Conservation (phyloP, 495 filamentous ascomycete species). For the Oleoguttula mirabilis region DNA sequence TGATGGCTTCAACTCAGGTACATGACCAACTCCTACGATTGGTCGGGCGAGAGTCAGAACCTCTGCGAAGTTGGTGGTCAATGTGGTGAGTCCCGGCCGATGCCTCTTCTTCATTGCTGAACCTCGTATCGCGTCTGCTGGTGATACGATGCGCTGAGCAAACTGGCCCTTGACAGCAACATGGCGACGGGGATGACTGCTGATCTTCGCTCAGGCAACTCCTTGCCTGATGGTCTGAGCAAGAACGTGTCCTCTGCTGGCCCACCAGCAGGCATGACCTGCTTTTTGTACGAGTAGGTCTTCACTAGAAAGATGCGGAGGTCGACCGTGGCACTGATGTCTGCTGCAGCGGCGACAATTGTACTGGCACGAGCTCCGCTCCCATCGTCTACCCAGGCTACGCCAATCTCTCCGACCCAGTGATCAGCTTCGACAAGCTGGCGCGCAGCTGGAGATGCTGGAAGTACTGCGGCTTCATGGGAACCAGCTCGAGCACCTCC, state of each 20-base stretch:
- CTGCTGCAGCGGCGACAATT: neutral
- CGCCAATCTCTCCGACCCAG: slow-evolving; percentile 2
- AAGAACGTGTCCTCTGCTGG: slow-evolving; percentile 14
- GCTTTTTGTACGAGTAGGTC: slow-evolving; percentile 9
- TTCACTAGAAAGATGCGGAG: neutral
- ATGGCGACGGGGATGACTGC: too few species aligned
- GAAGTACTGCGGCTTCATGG: slow-evolving; percentile 9
- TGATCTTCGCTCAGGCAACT: slow-evolving; percentile 1
- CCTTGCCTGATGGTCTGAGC: slow-evolving; percentile 4
- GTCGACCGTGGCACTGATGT: neutral
- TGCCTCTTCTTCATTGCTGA: neutral
- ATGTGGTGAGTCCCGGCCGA: slow-evolving; percentile 9
- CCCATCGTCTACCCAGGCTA: slow-evolving; percentile 15
- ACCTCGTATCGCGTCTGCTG: neutral
- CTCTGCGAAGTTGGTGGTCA: slow-evolving; percentile 9
- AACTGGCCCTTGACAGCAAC: too few species aligned
- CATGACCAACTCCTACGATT: slow-evolving; percentile 9
- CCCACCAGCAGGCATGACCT: slow-evolving; percentile 6
- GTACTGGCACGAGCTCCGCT: slow-evolving; percentile 5
- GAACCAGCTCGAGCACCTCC: neutral
- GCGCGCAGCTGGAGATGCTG: slow-evolving; percentile 14
- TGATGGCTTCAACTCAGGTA: too few species aligned
- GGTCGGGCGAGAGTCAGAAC: slow-evolving; percentile 13
- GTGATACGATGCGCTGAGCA: too few species aligned
- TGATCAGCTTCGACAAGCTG: slow-evolving; percentile 9